A percentile compares a stretch with the other conserved stretches of the same genome.
phyloP scores from a whole-genome alignment of 306 rosid genomes.

The Corylus americana region DNA sequence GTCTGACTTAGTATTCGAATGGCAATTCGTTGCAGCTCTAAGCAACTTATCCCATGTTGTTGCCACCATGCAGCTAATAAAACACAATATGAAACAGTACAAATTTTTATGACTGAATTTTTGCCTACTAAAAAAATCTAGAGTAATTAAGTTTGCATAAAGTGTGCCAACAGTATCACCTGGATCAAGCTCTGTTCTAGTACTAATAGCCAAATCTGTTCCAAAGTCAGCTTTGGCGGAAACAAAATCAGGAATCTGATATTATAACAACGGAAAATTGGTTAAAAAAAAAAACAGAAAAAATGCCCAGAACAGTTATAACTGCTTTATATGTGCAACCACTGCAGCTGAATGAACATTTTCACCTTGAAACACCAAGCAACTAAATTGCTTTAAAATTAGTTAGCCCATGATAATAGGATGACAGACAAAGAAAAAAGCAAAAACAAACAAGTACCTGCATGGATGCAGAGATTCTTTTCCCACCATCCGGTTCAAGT shows the following conservation, averaged over 20 bases:
- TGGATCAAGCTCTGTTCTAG: slow-evolving; percentile 92
- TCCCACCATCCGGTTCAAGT: slow-evolving; percentile 44
- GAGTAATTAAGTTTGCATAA: background rate
- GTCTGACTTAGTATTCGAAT: slow-evolving; percentile 46
- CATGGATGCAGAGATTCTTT: slow-evolving; percentile 51
- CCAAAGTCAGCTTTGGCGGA: slow-evolving; percentile 90
- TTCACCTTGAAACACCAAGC: background rate
- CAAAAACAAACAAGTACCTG: slow-evolving; percentile 48
- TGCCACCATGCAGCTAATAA: slow-evolving; percentile 51
- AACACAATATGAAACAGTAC: slow-evolving; percentile 19
- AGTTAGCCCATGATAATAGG: background rate
- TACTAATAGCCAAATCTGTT: slow-evolving; percentile 89
- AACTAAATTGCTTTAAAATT: slow-evolving; percentile 7
- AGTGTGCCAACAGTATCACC: slow-evolving; percentile 34
- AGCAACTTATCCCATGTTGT: slow-evolving; percentile 50
- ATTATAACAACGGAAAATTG: background rate
- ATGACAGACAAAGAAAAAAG: background rate
- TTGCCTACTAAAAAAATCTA: background rate
- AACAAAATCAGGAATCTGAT: slow-evolving; percentile 74
- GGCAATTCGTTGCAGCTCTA: slow-evolving; percentile 44
- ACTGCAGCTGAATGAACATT: background rate
- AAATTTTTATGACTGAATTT: slow-evolving; percentile 3
- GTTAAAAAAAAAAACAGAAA: no score
- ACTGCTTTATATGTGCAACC: background rate
- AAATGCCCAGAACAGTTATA: background rate